These are phyloP conservation scores for Verbascum thapsus DNA, from an alignment of 257 asterid species.

Conservation along the genomic window DNA sequence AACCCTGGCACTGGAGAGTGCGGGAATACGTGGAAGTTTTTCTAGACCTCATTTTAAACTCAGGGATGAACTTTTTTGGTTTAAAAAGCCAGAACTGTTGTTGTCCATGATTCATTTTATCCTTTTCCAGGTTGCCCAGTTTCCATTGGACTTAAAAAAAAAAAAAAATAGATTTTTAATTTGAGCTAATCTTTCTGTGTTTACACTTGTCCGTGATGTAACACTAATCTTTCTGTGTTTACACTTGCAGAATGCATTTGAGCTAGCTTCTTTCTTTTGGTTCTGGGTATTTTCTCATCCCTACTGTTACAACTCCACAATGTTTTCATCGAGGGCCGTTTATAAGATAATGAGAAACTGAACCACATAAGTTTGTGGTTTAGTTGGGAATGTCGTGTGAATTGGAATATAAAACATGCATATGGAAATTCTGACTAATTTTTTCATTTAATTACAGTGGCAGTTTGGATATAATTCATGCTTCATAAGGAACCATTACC, in stretches of 20 bases:
- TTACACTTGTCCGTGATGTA: too few relatives aligned
- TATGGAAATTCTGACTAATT: constrained; percentile 30
- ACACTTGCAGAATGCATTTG: constrained; percentile 56
- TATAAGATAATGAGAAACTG: too few relatives aligned
- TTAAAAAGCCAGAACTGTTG: constrained; percentile 82
- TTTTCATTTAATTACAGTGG: constrained; percentile 63
- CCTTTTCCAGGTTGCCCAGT: constrained; percentile 99
- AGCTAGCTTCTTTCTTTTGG: constrained; percentile 99
- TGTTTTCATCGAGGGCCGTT: too few relatives aligned
- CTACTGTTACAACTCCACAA: too few relatives aligned
- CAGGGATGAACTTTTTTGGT: constrained; percentile 96
- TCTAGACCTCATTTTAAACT: constrained; percentile 65
- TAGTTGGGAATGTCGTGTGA: too few relatives aligned
- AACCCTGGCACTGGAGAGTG: constrained; percentile 94
- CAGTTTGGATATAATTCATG: constrained; percentile 96
- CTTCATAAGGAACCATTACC: constrained; percentile 74
- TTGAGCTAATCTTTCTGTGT: background rate
- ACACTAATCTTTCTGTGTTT: constrained; percentile 10
- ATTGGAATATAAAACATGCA: too few relatives aligned
- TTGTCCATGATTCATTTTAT: constrained; percentile 81
- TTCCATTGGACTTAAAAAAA: background rate
- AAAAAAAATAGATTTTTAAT: background rate
- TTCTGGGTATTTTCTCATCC: too few relatives aligned
- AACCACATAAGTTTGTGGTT: too few relatives aligned
- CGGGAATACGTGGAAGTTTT: constrained; percentile 62